These are phyloP conservation scores for Epichloe gansuensis DNA, from an alignment of 2,329 filamentous ascomycete species.

Conservation along the genomic window DNA sequence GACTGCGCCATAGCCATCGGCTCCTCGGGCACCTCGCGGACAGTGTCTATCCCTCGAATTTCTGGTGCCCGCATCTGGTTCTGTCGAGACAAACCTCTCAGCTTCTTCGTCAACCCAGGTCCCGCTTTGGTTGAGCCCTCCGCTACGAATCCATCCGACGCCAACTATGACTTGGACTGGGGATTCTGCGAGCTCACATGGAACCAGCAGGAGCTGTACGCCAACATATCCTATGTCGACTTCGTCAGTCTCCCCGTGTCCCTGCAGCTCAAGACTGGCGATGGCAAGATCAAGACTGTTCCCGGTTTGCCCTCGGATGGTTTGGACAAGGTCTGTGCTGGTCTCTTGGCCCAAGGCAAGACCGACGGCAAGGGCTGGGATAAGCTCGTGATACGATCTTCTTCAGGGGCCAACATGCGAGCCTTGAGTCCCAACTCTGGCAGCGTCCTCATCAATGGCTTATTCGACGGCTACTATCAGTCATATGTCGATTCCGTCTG, in stretches of 20 bases:
- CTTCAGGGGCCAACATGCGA: conserved; percentile 29
- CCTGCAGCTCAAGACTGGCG: conserved; percentile 36
- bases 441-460: conserved; percentile 27
- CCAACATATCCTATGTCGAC: conserved; percentile 64
- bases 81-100: conserved; percentile 45
- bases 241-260: conserved; percentile 58
- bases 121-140: conserved; percentile 65
- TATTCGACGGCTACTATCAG: conserved; percentile 40
- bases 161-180: conserved; percentile 51
- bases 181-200: conserved; percentile 60
- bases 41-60: conserved; percentile 55
- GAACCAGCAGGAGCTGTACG: conserved; percentile 48
- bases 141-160: conserved; percentile 51
- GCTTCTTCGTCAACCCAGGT: conserved; percentile 59
- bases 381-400: conserved; percentile 33
- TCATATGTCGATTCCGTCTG: conserved; percentile 40
- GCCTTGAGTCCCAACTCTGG: conserved; percentile 42
- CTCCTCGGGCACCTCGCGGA: conserved; percentile 43
- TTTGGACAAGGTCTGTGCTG: conserved; percentile 31
- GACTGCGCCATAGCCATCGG: conserved; percentile 55
- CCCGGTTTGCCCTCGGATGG: conserved; percentile 36
- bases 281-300: conserved; percentile 32
- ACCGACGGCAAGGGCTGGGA: conserved; percentile 39
- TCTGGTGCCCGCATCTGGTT: conserved; percentile 65
- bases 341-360: conserved; percentile 32